These are phyloP conservation scores for Dryas octopetala DNA, from an alignment of 306 rosid species.

Conservation along the genomic window DNA sequence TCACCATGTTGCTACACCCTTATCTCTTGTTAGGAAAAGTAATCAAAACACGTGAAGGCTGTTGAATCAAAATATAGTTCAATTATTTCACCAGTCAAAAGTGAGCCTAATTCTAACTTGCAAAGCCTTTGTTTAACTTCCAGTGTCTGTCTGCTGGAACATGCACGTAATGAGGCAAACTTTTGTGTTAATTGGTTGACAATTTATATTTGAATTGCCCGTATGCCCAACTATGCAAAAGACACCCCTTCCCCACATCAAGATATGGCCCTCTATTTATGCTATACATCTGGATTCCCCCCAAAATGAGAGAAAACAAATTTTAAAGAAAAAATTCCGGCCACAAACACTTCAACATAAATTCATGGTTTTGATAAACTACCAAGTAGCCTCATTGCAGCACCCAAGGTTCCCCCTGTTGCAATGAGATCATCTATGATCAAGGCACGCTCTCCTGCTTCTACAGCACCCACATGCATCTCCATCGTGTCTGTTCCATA, in stretches of 20 bases:
- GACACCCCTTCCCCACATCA: slow-evolving; percentile 3
- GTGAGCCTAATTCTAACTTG: not conserved
- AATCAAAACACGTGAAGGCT: not conserved
- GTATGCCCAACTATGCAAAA: not conserved
- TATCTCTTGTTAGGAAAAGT: not conserved
- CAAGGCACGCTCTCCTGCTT: slow-evolving; percentile 86
- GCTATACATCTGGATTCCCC: slow-evolving; percentile 1
- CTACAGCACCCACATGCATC: slow-evolving; percentile 97
- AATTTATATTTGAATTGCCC: not conserved
- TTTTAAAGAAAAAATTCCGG: not conserved
- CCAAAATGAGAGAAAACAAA: not conserved
- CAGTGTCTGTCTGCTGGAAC: not conserved
- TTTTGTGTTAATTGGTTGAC: not conserved
- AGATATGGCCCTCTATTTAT: slow-evolving; percentile 9
- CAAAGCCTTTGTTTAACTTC: not conserved
- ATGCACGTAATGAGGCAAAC: not conserved
- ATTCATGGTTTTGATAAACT: slow-evolving; percentile 6
- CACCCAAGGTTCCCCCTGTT: slow-evolving; percentile 91
- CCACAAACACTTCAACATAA: not conserved
- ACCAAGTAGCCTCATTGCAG: slow-evolving; percentile 94
- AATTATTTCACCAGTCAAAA: slow-evolving; percentile 15
- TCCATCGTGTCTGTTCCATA: slow-evolving; percentile 94
- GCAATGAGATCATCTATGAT: slow-evolving; percentile 97
- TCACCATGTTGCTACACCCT: not conserved
- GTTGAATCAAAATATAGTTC: not conserved